Evolutionary conservation across 1,139 yeast genomes (phyloP).

Genomic region (Sugiyamaella sp.): DNA sequence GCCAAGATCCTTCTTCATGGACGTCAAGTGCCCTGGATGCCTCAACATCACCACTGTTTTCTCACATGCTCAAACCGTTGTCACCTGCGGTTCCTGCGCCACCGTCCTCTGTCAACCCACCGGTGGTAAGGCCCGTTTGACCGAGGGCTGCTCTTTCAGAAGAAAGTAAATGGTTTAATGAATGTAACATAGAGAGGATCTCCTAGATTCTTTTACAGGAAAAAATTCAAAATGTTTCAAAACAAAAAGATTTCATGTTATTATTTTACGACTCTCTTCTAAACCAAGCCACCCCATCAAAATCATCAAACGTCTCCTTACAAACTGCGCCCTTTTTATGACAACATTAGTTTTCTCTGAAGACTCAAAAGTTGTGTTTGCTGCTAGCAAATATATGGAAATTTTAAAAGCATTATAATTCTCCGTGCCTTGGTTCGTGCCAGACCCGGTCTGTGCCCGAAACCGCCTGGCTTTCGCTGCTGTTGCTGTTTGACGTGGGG

Average conservation of each 20-base stretch:
- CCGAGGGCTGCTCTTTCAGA: slow-evolving; percentile 99
- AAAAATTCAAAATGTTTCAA: not conserved
- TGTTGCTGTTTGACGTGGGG: too few relatives aligned
- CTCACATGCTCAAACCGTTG: slow-evolving; percentile 99
- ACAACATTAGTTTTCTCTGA: slow-evolving; percentile 6
- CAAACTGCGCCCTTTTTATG: slow-evolving; percentile 1
- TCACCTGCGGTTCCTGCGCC: slow-evolving; percentile 98
- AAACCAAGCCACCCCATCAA: not conserved
- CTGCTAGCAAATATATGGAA: slow-evolving; percentile 14
- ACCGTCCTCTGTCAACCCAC: slow-evolving; percentile 98
- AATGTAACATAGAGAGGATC: slow-evolving; percentile 21
- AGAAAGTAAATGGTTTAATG: slow-evolving; percentile 66
- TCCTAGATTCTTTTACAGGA: slow-evolving; percentile 5
- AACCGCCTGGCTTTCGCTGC: too few relatives aligned
- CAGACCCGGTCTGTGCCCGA: slow-evolving; percentile 6
- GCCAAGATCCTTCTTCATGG: slow-evolving; percentile 99
- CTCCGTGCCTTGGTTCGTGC: not conserved
- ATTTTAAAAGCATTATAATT: slow-evolving; percentile 6
- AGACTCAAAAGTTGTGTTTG: slow-evolving; percentile 17
- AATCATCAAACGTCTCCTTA: slow-evolving; percentile 1
- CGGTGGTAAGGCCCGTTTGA: slow-evolving; percentile 99
- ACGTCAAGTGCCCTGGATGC: slow-evolving; percentile 99
- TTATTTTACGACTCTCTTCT: slow-evolving; percentile 12
- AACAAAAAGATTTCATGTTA: slow-evolving; percentile 6
- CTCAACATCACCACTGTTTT: slow-evolving; percentile 98